A percentile compares a stretch with the other conserved stretches of the same genome.
Conservation (phyloP, 176 grass and related monocot genomes). For the Dendrocalamus sinicus region DNA sequence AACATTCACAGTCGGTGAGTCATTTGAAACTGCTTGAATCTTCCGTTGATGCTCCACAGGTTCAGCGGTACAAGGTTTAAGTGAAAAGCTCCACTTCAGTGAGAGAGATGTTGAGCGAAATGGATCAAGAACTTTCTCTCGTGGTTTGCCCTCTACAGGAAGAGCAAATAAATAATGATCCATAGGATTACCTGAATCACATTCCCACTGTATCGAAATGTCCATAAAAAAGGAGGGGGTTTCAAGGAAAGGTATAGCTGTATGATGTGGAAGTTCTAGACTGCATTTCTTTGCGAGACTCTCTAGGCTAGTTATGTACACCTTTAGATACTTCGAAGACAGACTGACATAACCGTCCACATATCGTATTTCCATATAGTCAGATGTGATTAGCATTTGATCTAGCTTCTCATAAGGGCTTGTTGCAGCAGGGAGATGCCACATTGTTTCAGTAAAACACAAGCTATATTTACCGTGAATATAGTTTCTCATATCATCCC, state of each 20-base stretch:
- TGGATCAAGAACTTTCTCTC: slow-evolving; percentile 80
- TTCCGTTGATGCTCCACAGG: slow-evolving; percentile 47
- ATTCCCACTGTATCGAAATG: slow-evolving; percentile 91
- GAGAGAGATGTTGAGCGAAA: slow-evolving; percentile 95
- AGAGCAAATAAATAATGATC: slow-evolving; percentile 93
- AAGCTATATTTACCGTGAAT: slow-evolving; percentile 83
- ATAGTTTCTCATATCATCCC: slow-evolving; percentile 99
- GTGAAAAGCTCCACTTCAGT: slow-evolving; percentile 92
- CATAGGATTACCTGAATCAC: slow-evolving; percentile 86
- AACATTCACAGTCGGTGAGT: slow-evolving; percentile 71
- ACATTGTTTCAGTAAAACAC: slow-evolving; percentile 67
- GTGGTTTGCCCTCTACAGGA: slow-evolving; percentile 78
- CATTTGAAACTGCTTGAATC: slow-evolving; percentile 38
- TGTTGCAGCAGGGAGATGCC: slow-evolving; percentile 81
- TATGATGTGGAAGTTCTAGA: slow-evolving; percentile 69
- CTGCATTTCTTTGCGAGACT: slow-evolving; percentile 72
- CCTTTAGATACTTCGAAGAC: slow-evolving; percentile 63
- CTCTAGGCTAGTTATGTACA: slow-evolving; percentile 73
- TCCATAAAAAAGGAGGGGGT: slow-evolving; percentile 78
- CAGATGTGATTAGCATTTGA: slow-evolving; percentile 68
- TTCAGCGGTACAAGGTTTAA: slow-evolving; percentile 58
- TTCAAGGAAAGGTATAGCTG: slow-evolving; percentile 71
- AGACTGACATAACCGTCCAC: slow-evolving; percentile 84
- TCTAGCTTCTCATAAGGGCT: slow-evolving; percentile 84
- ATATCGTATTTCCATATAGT: slow-evolving; percentile 83